Evolutionary conservation across 108 stramenopile genomes (phyloP), one percentile per base, ranked within the genome.

Genomic region (Conticribra guillardii): DNA sequence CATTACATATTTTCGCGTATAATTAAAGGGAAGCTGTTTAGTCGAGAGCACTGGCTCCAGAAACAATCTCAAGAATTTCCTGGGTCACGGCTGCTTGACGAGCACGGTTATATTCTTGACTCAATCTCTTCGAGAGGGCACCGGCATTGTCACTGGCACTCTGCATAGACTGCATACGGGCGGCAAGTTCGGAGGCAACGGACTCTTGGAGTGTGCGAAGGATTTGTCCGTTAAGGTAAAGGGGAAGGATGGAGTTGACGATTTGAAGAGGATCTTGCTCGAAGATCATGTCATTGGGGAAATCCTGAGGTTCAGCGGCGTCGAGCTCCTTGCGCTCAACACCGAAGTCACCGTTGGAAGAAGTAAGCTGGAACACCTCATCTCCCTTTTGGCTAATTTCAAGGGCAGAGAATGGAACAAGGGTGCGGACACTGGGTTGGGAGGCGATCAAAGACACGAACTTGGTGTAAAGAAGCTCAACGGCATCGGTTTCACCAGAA

Each of bases 161-260:
- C 80, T 96, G 96, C 97, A 98, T 98, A 64, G 93, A 90, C 79
- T 95, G 92, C 97, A 98, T 98, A 67, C 97, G 91, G 53, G 96
- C 89, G 27, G 96, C 96, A 54, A 98, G 90, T 78, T 98, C 97
- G 44, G 92, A 90, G 18, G 97, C 97, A 47, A 98, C 96, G 51
- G 92, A 91, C 75, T 97, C 96, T 67, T 96, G 96, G 50, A 97
- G 87, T 37, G 89, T 90, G 78, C 96, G 92, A 46, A 98, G 89
- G 81, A 98, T 89, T 83, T 97, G 97, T 54, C 96, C 96, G 73
- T 96, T 93, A 55, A 98, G 81, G 90, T 97, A 98, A 14, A 98
- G 84, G 29, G 96, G 95, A 62, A 98, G 94, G 80, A 97, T 94
- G 60, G 93, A 84, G 87, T 98, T 97, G 85, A 98, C 88, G 68